Conservation (phyloP, 2,329 filamentous ascomycete species). For the Microthyrium microscopicum region DNA sequence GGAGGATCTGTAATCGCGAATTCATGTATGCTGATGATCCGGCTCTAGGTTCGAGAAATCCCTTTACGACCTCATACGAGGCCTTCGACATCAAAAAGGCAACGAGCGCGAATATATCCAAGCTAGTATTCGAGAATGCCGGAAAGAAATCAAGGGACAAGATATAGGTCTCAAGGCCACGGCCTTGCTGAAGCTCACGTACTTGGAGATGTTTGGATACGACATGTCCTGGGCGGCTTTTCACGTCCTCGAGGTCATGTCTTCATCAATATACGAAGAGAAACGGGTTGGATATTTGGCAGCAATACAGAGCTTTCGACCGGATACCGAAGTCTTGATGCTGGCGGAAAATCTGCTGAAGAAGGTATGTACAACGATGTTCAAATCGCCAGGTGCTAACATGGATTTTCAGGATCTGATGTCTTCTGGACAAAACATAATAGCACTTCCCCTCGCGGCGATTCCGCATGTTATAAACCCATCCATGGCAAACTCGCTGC, state of each 20-base stretch:
- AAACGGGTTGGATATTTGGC: conserved; percentile 91
- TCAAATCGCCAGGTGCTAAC: conserved; percentile 2
- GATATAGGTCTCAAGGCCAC: conserved; percentile 98
- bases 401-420: conserved; percentile 53
- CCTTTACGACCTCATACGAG: conserved; percentile 94
- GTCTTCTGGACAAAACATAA: conserved; percentile 54
- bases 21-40: no score
- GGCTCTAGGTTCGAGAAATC: conserved; percentile 91
- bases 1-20: no score
- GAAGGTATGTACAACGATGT: conserved; percentile 40
- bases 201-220: conserved; percentile 97
- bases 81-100: conserved; percentile 87
- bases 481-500: conserved; percentile 74
- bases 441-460: conserved; percentile 72
- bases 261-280: conserved; percentile 81
- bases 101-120: conserved; percentile 92
- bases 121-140: conserved; percentile 86
- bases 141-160: conserved; percentile 75
- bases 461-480: conserved; percentile 92
- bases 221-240: conserved; percentile 99
- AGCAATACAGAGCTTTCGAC: conserved; percentile 86
- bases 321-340: conserved; percentile 95
- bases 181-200: conserved; percentile 85
- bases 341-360: conserved; percentile 91
- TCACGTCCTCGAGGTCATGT: conserved; percentile 98